Evolutionary conservation across 805 yeast species (phyloP), one percentile per base, ranked within the genome.

Genomic region (Spathaspora gorwiae): DNA sequence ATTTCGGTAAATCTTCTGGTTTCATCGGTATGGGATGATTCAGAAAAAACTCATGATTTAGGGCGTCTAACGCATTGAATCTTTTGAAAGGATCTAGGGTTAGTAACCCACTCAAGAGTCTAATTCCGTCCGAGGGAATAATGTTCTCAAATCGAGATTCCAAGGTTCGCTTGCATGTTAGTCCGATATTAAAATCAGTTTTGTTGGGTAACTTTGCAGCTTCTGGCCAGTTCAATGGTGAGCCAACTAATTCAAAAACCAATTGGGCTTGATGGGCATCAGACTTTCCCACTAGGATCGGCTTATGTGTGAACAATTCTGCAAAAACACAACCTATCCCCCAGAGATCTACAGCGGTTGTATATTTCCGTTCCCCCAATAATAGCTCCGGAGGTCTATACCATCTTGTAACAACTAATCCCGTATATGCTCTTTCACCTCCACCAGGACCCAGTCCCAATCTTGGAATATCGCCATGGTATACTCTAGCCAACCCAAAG

Each of bases 341-440:
- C 99, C 99, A 94, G 67, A 94, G 78, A 65, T 94, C 99, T 10
- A 92, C 92, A 0, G 98, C 95, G 0, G 97, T 87, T 2, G 97
- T 90, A 62, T 92, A 92, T 47, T 77, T 72, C 54, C 85, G 75
- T 53, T 90, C 95, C 3, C 97, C 97, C 43, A 94, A 66, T 12
- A 94, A 74, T 14, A 94, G 72, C 62, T 92, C 99, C 0, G 98
- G 99, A 1, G 99, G 95, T 47, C 99, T 73, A 64, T 95, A 94
- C 99, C 99, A 94, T 52, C 99, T 68, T 0, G 99, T 94, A 34
- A 94, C 98, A 2, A 94, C 99, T 44, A 79, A 57, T 1, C 79
- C 82, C 0, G 84, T 79, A 53, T 79, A 79, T 15, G 68, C 68
- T 40, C 73, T 60, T 42, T 66, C 70, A 0, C 83, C 83, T 3